Percentiles rank a stretch among this genome's conserved stretches.
Conservation (phyloP, 2,329 filamentous ascomycete genomes). For the Xylaria multiplex region DNA sequence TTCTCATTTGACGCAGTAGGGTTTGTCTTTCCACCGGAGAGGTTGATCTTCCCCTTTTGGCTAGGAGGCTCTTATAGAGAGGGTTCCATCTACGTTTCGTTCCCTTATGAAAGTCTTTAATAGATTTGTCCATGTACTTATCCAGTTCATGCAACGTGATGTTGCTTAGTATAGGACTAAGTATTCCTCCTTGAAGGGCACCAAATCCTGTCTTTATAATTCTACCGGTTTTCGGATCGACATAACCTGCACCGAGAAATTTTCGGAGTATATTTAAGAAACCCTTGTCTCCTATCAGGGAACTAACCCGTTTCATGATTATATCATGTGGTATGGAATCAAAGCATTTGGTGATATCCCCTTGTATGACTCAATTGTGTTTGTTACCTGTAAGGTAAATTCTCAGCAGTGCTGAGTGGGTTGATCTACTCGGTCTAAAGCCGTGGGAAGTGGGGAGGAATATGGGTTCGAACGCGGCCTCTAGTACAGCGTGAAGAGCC, state of each 20-base stretch:
- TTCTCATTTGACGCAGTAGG: too few species aligned
- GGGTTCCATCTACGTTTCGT: too few species aligned
- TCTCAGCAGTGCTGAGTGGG: too few species aligned
- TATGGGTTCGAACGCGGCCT: too few species aligned
- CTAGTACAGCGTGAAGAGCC: too few species aligned
- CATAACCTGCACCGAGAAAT: not conserved
- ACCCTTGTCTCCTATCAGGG: too few species aligned
- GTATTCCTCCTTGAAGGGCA: not conserved
- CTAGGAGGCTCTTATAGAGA: too few species aligned
- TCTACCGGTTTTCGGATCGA: not conserved
- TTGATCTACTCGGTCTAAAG: too few species aligned
- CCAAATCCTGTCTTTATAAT: not conserved
- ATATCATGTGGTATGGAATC: not conserved
- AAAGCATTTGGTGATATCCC: conserved; percentile 1
- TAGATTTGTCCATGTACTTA: not conserved
- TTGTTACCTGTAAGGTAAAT: not conserved
- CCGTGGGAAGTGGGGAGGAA: too few species aligned
- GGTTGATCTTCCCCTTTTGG: conserved; percentile 1
- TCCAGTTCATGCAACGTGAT: not conserved
- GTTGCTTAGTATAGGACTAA: conserved; percentile 1
- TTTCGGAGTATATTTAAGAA: too few species aligned
- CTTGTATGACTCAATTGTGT: not conserved
- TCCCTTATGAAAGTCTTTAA: not conserved
- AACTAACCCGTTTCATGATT: too few species aligned
- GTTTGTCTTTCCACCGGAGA: not conserved